These are phyloP conservation scores for Tetrahymena thermophila DNA, from an alignment of 73 alveolate species.

Conservation along the genomic window DNA sequence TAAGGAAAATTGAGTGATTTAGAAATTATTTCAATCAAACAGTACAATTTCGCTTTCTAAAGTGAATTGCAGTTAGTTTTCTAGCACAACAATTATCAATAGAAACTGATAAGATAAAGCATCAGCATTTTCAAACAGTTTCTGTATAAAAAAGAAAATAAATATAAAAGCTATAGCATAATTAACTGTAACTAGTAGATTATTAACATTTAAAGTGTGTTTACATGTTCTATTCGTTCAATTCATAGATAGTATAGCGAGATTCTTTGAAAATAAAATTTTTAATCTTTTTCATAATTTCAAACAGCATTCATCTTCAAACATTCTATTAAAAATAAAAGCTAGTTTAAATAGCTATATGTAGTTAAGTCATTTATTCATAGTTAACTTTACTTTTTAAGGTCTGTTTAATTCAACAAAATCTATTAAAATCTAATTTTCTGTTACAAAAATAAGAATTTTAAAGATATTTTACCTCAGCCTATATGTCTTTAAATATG, in stretches of 20 bases:
- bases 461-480: neutral
- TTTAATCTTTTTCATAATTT: neutral
- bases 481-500: neutral
- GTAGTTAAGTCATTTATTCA: neutral
- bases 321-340: neutral
- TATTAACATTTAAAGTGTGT: neutral
- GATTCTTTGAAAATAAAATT: neutral
- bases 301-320: neutral
- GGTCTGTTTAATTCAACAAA: neutral
- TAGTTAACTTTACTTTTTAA: neutral
- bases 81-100: neutral
- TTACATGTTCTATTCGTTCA: neutral
- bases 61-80: neutral
- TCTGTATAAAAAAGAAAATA: neutral
- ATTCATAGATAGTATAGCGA: neutral
- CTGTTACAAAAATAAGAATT: neutral
- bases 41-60: neutral
- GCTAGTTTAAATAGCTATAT: neutral
- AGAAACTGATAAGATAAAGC: neutral
- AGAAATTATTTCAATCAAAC: neutral
- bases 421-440: neutral
- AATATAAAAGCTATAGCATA: neutral
- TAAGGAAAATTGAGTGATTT: neutral
- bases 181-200: neutral
- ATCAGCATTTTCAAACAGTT: neutral